A percentile compares a stretch with the other conserved stretches of the same genome.
Conservation (phyloP, 2,329 filamentous ascomycete species). For the Juglanconis oblonga region DNA sequence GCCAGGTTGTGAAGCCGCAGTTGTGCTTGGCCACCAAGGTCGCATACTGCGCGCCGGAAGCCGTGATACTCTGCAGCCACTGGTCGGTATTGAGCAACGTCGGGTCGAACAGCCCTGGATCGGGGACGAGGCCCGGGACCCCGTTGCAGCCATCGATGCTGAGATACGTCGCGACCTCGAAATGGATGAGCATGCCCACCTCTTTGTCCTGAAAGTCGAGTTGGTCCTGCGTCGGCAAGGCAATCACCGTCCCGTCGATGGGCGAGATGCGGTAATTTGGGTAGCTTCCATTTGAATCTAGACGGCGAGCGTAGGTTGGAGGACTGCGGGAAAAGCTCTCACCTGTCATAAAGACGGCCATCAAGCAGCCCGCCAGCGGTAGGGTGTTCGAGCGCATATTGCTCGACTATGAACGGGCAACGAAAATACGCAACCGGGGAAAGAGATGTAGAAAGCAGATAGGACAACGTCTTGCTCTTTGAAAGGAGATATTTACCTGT, state of each 20-base stretch:
- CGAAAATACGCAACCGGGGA: not conserved
- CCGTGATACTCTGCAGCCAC: slow-evolving; percentile 27
- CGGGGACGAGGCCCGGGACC: slow-evolving; percentile 24
- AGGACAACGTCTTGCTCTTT: too few species aligned
- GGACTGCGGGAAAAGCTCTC: not conserved
- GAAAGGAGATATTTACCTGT: not conserved
- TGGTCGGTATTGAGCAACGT: slow-evolving; percentile 24
- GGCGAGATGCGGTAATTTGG: slow-evolving; percentile 23
- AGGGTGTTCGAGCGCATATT: too few species aligned
- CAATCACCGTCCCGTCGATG: slow-evolving; percentile 25
- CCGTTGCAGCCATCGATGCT: slow-evolving; percentile 26
- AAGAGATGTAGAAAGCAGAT: too few species aligned
- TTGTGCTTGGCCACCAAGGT: slow-evolving; percentile 30
- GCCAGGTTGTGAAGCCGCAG: slow-evolving; percentile 29
- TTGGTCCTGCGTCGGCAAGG: slow-evolving; percentile 24
- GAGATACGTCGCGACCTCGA: slow-evolving; percentile 26
- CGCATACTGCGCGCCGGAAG: slow-evolving; percentile 27
- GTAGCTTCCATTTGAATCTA: slow-evolving; percentile 3
- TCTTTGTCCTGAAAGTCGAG: slow-evolving; percentile 26
- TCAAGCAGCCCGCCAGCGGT: not conserved
- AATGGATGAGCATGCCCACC: slow-evolving; percentile 26
- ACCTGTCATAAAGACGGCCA: not conserved
- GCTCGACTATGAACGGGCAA: not conserved
- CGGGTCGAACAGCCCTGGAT: slow-evolving; percentile 21
- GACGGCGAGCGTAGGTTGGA: not conserved